Evolutionary conservation across 2,329 filamentous ascomycete genomes (phyloP), one percentile per base, ranked within the genome.

Genomic region (Paracoccidioides brasiliensis): DNA sequence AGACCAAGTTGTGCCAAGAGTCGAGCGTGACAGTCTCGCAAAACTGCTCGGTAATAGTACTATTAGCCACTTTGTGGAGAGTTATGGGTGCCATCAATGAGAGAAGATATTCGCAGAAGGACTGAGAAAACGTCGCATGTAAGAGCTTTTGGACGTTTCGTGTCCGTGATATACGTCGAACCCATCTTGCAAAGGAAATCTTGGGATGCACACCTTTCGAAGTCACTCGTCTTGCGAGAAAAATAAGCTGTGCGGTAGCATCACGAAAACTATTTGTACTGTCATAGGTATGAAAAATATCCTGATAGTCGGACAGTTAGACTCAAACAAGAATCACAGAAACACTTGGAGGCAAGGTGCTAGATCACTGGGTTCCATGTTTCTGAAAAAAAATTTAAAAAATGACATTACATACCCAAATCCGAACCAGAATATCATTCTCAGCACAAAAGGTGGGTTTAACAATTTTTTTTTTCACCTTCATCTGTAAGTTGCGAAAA

Each of bases 401-500:
- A 22, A 22, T 22, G 2, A 28, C 6, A 22, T 15, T 14, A n/a
- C 46, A 15, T 38, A 50, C 46, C 46, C 32, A 38, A 38, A 38
- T 3, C 8, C n/a, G 8, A 12, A 37, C n/a, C 3, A n/a, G 46
- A 33, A 46, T 50, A 50, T 50, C 46, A 15, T 42, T 14, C 5
- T 38, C 3, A 50, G 5, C 33, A 50, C 46, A 50, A 28, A 28
- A 32, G 5, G 15, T 14, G 37, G 9, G 12, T 28, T 14, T 38
- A 59, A 60, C 69, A 72, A 41, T 64, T 67, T 30, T 64, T 61
- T 32, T 62, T 57, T 41, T 63, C 67, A 22, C 69, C 67, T 62
- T 70, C 67, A 56, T 69, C 69, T 71, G 56, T 60, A 49, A 35
- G 14, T 37, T 41, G 4, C 4, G 12, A 48, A 49, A 28, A 22